These are phyloP conservation scores for Choanephora cucurbitarum DNA, from an alignment of 371 early-diverging fungal species.

Conservation along the genomic window DNA sequence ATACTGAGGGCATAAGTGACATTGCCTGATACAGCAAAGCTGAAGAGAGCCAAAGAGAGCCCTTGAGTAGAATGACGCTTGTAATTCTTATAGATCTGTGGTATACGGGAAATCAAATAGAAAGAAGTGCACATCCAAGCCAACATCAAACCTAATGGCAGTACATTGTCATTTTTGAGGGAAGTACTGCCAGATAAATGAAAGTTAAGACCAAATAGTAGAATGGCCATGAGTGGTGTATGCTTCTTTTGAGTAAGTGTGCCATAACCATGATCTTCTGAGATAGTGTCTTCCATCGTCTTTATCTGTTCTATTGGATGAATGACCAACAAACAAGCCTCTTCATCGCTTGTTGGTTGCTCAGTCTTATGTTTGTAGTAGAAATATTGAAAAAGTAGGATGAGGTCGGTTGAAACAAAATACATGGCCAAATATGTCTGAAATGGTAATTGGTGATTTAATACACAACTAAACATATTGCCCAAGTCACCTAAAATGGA, in stretches of 20 bases:
- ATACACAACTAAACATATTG: slow-evolving; percentile 70
- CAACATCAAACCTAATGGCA: slow-evolving; percentile 50
- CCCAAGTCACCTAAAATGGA: slow-evolving; percentile 59
- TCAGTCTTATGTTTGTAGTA: slow-evolving; percentile 9
- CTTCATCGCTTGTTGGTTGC: not conserved
- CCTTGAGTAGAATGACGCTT: slow-evolving; percentile 65
- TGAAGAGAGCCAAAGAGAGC: slow-evolving; percentile 62
- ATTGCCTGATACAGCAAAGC: slow-evolving; percentile 69
- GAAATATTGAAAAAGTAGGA: slow-evolving; percentile 29
- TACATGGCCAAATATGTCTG: slow-evolving; percentile 24
- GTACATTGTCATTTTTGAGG: not conserved
- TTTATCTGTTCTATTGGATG: not conserved
- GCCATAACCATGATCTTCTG: slow-evolving; percentile 6
- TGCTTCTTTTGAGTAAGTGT: not conserved
- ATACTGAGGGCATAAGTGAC: slow-evolving; percentile 65
- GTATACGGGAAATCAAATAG: slow-evolving; percentile 65
- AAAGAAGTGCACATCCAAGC: slow-evolving; percentile 66
- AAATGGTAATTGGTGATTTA: slow-evolving; percentile 52
- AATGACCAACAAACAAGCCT: not conserved
- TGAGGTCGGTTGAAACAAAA: slow-evolving; percentile 23
- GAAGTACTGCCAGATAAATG: not conserved
- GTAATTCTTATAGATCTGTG: slow-evolving; percentile 66
- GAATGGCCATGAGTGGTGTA: slow-evolving; percentile 11
- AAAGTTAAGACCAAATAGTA: slow-evolving; percentile 11
- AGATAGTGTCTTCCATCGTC: slow-evolving; percentile 4